phyloP scores from a whole-genome alignment of 306 rosid species.

The Pueraria montana region DNA sequence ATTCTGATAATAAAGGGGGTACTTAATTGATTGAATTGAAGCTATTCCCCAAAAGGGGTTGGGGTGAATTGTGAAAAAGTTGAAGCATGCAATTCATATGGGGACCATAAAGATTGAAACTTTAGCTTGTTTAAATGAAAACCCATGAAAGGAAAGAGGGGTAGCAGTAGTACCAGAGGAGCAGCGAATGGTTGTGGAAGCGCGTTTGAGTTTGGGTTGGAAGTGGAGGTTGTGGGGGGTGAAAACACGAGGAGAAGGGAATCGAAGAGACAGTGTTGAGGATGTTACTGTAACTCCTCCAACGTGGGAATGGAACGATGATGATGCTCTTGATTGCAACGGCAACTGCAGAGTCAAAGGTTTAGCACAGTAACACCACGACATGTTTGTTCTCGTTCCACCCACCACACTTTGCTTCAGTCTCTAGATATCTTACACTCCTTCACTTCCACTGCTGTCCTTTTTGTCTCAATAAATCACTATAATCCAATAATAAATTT shows the following conservation, averaged over 20 bases:
- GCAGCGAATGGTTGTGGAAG: conserved; percentile 64
- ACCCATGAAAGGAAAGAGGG: conserved; percentile 22
- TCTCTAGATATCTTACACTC: conserved; percentile 9
- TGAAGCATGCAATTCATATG: conserved; percentile 34
- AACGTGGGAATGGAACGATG: conserved; percentile 41
- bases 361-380: conserved; percentile 50
- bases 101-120: neutral
- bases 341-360: conserved; percentile 47
- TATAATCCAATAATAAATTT: too few species aligned
- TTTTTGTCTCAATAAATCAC: too few species aligned
- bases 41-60: conserved; percentile 35
- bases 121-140: conserved; percentile 18
- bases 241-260: conserved; percentile 32
- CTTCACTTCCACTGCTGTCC: neutral
- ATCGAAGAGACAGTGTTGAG: conserved; percentile 48
- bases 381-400: conserved; percentile 24
- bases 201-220: conserved; percentile 49
- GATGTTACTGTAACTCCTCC: conserved; percentile 33
- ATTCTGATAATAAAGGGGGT: neutral
- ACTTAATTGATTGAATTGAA: neutral
- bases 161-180: conserved; percentile 63
- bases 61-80: conserved; percentile 10
- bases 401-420: neutral
- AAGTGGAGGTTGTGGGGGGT: conserved; percentile 41
- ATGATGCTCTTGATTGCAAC: conserved; percentile 37